A percentile compares a stretch with the other conserved stretches of the same genome.
Evolutionary conservation across 352 stramenopile genomes (phyloP).

Genomic region (Phytophthora fragariaefolia): DNA sequence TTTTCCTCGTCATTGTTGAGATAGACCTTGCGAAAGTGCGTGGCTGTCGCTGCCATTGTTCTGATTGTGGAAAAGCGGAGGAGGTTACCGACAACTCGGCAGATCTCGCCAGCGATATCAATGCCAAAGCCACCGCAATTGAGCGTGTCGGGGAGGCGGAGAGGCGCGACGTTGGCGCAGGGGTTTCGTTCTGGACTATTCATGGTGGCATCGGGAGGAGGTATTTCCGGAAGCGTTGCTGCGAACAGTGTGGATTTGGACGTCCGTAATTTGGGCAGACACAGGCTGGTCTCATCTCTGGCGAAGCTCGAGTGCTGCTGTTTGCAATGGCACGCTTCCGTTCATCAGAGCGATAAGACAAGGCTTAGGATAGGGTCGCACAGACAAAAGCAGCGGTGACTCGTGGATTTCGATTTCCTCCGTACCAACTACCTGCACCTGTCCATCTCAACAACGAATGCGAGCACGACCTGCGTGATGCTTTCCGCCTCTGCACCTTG

Average conservation of each 20-base stretch:
- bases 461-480: too few relatives aligned
- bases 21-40: constrained; percentile 56
- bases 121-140: constrained; percentile 4
- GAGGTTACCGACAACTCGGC: neutral
- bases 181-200: constrained; percentile 24
- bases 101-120: constrained; percentile 1
- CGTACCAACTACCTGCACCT: too few relatives aligned
- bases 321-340: neutral
- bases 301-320: neutral
- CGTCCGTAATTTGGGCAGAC: neutral
- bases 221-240: constrained; percentile 13
- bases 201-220: neutral
- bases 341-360: neutral
- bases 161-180: constrained; percentile 16
- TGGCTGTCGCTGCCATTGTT: constrained; percentile 23
- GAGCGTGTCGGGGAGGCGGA: constrained; percentile 9
- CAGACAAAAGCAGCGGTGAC: neutral
- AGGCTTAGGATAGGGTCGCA: neutral
- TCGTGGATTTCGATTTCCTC: too few relatives aligned
- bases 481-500: too few relatives aligned
- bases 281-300: neutral
- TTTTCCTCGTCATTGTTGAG: constrained; percentile 76
- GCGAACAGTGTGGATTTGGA: neutral
- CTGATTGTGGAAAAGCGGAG: neutral
- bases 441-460: too few relatives aligned